A percentile compares a stretch with the other conserved stretches of the same genome.
Evolutionary conservation across 352 stramenopile genomes (phyloP).

Genomic region (Phytophthora idaei): DNA sequence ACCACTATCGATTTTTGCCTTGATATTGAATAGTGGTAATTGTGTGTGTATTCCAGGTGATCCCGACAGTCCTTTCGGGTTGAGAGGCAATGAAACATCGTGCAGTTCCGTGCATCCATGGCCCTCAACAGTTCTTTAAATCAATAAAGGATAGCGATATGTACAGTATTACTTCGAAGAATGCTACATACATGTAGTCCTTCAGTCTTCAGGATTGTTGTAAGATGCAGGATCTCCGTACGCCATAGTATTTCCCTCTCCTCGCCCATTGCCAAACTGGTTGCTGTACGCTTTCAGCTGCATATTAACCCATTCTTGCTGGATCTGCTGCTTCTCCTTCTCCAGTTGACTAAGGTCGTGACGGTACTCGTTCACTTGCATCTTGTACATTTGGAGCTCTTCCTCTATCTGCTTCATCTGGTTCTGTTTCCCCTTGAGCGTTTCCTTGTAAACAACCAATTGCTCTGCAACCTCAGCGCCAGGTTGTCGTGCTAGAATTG

Average conservation of each 20-base stretch:
- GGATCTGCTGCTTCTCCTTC: constrained; percentile 62
- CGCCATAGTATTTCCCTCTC: background rate
- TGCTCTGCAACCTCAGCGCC: constrained; percentile 90
- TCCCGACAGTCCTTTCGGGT: background rate
- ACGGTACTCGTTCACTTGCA: constrained; percentile 87
- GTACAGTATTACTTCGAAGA: no score
- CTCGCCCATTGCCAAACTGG: constrained; percentile 22
- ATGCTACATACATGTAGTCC: background rate
- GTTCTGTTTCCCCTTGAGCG: constrained; percentile 84
- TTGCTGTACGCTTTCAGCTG: constrained; percentile 45
- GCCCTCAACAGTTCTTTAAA: constrained; percentile 7
- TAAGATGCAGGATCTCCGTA: constrained; percentile 22
- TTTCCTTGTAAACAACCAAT: constrained; percentile 86
- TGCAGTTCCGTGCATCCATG: constrained; percentile 24
- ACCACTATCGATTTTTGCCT: background rate
- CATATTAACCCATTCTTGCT: constrained; percentile 63
- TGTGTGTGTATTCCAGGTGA: background rate
- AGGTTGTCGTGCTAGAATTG: constrained; percentile 85
- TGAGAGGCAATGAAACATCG: constrained; percentile 6
- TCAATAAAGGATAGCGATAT: background rate
- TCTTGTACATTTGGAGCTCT: constrained; percentile 94
- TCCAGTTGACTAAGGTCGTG: constrained; percentile 68
- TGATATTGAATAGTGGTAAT: background rate
- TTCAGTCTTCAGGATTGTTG: constrained; percentile 24
- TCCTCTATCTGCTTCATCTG: constrained; percentile 88